Evolutionary conservation across 2,329 filamentous ascomycete species (phyloP), one percentile per base, ranked within the genome.

Genomic region (Fusarium sp.): DNA sequence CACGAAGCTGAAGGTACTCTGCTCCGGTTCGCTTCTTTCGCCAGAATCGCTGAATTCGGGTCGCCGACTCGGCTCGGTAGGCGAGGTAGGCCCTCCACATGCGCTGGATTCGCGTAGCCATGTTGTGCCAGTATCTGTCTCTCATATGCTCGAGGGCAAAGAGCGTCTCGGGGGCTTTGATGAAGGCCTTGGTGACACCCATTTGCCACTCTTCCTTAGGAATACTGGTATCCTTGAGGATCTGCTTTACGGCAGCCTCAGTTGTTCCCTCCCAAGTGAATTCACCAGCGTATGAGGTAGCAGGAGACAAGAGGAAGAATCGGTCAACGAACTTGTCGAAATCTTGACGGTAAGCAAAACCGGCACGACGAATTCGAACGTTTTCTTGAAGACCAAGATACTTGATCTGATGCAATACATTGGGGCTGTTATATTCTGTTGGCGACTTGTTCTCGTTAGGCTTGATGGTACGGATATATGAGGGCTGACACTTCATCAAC

Each of bases 361-460:
- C 96, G 69, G 96, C 96, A 80, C 96, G 91, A 75, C 96, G 92
- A 82, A 99, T 99, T 49, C 96, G 93, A 44, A 99, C 96, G 87
- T 99, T 99, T 83, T 99, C 96, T 81, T 98, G 95, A n/a, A 99
- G 86, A 90, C 96, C 96, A 19, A 99, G 92, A 78, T 99, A 99
- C 80, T 99, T 98, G 87, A 98, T 94, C 81, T 99, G 96, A 86
- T 99, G 96, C 77, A 98, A 87, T 25, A 99, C 96, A 76, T 98
- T 98, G 35, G 91, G 90, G 25, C 89, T 88, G 76, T 97, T 98
- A 82, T 97, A 99, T 80, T 99, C 96, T 16, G 90, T 91, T 1
- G 94, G 92, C 6, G 95, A 97, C 82, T 98, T 99, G 85, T 98
- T 98, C 83, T 99, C 96, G 84, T 99, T 99, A 4, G 96, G 96